Evolutionary conservation across 225 moss, liverwort and hornwort species (phyloP).

Genomic region (Climacium dendroides): DNA sequence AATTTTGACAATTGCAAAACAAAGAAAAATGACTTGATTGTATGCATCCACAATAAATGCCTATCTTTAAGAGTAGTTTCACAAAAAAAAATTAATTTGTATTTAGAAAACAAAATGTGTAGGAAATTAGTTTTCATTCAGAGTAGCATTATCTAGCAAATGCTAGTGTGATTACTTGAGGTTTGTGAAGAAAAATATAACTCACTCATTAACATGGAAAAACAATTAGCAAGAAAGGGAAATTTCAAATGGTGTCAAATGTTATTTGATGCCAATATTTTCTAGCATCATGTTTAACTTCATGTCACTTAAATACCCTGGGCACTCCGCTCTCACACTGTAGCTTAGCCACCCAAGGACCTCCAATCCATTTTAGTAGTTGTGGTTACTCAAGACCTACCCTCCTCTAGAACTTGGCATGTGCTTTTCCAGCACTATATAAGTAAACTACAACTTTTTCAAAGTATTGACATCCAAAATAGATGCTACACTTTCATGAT

Average conservation of each 20-base stretch:
- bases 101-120: background rate
- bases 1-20: background rate
- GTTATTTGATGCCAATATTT: accelerated
- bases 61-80: background rate
- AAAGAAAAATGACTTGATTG: background rate
- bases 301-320: background rate
- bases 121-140: background rate
- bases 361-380: background rate
- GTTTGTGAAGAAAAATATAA: background rate
- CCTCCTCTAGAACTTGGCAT: no score
- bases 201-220: accelerated
- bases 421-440: background rate
- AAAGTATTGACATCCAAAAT: background rate
- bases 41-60: background rate
- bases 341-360: accelerated
- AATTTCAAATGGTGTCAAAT: background rate
- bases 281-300: background rate
- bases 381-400: background rate
- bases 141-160: background rate
- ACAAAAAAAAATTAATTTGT: no score
- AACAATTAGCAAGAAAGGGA: background rate
- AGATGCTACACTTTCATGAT: background rate
- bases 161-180: background rate
- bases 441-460: background rate
- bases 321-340: accelerated